phyloP scores from a whole-genome alignment of 306 rosid species.

The Abrus precatorius region DNA sequence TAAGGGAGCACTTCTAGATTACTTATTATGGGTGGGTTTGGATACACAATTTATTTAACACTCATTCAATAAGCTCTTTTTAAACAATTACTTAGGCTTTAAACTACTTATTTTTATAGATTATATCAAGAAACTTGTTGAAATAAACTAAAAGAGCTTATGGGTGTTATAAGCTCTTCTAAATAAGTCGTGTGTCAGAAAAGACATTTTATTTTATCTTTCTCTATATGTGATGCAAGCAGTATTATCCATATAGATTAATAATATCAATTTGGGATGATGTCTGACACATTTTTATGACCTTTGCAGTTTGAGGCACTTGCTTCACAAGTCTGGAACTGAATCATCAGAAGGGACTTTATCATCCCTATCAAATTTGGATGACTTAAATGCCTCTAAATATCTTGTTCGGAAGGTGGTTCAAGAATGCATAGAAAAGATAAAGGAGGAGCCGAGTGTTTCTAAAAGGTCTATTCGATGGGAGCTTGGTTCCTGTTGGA shows the following conservation, averaged over 20 bases:
- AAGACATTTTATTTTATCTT: neutral
- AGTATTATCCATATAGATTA: neutral
- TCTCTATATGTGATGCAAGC: neutral
- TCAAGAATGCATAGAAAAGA: constrained; percentile 65
- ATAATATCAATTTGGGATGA: constrained; percentile 3
- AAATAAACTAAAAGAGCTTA: too few relatives aligned
- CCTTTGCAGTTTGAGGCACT: constrained; percentile 78
- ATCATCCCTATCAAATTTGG: constrained; percentile 54
- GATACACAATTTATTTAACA: too few relatives aligned
- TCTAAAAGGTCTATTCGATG: constrained; percentile 77
- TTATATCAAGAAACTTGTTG: too few relatives aligned
- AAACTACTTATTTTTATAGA: too few relatives aligned
- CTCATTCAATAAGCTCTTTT: too few relatives aligned
- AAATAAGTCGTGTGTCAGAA: neutral
- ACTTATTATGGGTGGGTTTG: neutral
- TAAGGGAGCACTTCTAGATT: constrained; percentile 14
- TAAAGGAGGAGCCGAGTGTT: constrained; percentile 57
- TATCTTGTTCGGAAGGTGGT: constrained; percentile 63
- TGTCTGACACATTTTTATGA: constrained; percentile 24
- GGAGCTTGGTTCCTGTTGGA: constrained; percentile 98
- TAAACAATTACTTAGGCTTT: too few relatives aligned
- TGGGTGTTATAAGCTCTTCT: too few relatives aligned
- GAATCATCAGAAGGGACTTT: constrained; percentile 57
- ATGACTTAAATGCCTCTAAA: constrained; percentile 60
- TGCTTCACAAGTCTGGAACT: constrained; percentile 68